Evolutionary conservation across 257 asterid species (phyloP).

Genomic region (Solanum rostratum): DNA sequence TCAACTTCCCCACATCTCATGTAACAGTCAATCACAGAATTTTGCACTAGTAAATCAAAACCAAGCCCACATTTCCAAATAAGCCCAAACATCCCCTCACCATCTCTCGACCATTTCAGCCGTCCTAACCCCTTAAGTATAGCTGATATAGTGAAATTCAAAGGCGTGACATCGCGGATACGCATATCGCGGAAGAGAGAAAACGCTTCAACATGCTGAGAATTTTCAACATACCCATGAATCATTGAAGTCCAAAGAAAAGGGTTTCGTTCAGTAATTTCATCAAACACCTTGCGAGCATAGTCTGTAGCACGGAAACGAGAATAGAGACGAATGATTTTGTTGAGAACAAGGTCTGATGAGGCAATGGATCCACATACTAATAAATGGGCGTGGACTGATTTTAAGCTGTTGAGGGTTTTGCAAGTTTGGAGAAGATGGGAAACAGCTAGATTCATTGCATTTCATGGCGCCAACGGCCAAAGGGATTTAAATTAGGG

Average conservation of each 20-base stretch:
- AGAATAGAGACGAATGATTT: neutral
- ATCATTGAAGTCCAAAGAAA: slow-evolving; percentile 5
- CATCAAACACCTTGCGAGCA: slow-evolving; percentile 6
- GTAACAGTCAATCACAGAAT: slow-evolving; percentile 5
- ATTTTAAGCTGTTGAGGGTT: neutral
- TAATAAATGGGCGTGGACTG: neutral
- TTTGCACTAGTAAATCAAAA: slow-evolving; percentile 9
- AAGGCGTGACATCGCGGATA: neutral
- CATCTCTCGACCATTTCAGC: slow-evolving; percentile 1
- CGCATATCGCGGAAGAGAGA: neutral
- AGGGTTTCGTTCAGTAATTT: slow-evolving; percentile 7
- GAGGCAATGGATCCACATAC: neutral
- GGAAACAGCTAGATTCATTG: neutral
- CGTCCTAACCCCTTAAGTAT: slow-evolving; percentile 11
- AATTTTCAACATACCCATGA: slow-evolving; percentile 14
- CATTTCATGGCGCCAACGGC: slow-evolving; percentile 7
- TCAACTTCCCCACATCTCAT: slow-evolving; percentile 5
- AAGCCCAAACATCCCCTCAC: slow-evolving; percentile 6
- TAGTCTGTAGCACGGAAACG: neutral
- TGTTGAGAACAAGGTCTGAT: neutral
- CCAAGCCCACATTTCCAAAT: neutral
- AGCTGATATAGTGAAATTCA: slow-evolving; percentile 9
- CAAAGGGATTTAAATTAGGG: neutral
- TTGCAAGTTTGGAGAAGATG: slow-evolving; percentile 8
- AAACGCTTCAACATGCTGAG: slow-evolving; percentile 5